Evolutionary conservation across 345 rosid species (phyloP), one percentile per base, ranked within the genome.

Genomic region (Microcos paniculata): DNA sequence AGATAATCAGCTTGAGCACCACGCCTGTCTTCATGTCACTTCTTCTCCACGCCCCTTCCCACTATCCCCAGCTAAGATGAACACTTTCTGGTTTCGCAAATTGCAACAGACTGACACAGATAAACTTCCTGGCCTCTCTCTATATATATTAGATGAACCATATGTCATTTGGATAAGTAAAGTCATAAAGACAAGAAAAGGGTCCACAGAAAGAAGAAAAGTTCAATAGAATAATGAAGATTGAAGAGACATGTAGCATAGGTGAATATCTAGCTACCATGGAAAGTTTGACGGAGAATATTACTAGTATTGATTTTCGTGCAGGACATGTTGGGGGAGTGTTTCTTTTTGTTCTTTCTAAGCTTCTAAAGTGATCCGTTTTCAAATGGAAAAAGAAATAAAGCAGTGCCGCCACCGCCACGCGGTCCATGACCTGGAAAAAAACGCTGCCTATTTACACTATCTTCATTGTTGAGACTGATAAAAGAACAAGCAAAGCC

Each of bases 301-400:
- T 18, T 58, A 21, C 42, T 40, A 38, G 13, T 24, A 16, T 73
- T 24, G 62, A 65, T 58, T 74, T 42, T 35, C 24, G 77, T 80
- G 84, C 87, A 70, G 8, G 72, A 66, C 79, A 84, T 71, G 84
- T 66, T 7, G 65, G 49, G 11, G 33, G 33, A 0, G 8, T 18
- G 67, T 21, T 51, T 69, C 82, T 77, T 82, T 84, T 79, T 77
- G 79, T 85, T 83, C 80, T 79, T 81, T 83, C 77, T 67, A 67
- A 46, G 78, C 55, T 76, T 80, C 76, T 56, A 59, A 63, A 76
- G 78, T 30, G 10, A 67, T 42, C 63, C 28, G 43, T 72, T 81
- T 42, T 57, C 63, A 62, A 55, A 78, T 64, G 79, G 63, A 28
- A 49, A 68, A 76, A 62, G 31, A 56, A 19, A 19, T 15, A 70